Evolutionary conservation across 441 rosid species (phyloP).

Genomic region (Syzygium malaccense): DNA sequence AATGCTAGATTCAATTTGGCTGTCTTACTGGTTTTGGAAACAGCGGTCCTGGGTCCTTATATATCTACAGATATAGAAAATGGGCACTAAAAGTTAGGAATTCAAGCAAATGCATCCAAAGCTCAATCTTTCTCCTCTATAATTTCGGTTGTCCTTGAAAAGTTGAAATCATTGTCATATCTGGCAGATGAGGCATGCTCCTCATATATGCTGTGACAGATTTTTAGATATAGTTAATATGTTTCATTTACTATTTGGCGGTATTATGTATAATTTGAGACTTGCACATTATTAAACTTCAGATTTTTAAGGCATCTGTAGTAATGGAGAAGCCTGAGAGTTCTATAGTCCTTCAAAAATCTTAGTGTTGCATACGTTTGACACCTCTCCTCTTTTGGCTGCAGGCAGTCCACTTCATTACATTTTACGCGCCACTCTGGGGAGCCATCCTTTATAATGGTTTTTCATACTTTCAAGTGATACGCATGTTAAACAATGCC

Average conservation of each 20-base stretch:
- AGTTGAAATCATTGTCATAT: neutral
- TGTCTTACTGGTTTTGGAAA: neutral
- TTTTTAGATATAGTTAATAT: neutral
- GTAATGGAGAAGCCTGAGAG: neutral
- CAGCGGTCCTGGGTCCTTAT: neutral
- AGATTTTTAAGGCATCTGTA: neutral
- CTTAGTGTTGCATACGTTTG: neutral
- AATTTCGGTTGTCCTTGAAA: neutral
- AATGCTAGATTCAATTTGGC: neutral
- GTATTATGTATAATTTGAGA: neutral
- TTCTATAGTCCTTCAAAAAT: neutral
- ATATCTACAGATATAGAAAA: neutral
- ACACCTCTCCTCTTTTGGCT: neutral
- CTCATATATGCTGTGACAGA: neutral
- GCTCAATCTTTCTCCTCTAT: neutral
- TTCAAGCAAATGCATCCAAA: neutral
- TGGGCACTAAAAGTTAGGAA: neutral
- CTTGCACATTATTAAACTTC: neutral
- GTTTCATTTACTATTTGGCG: neutral
- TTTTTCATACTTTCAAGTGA: slow-evolving; percentile 85
- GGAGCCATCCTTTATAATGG: slow-evolving; percentile 96
- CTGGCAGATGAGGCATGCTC: neutral
- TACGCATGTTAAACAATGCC: slow-evolving; percentile 90
- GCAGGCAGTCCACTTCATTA: slow-evolving; percentile 90
- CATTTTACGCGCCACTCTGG: slow-evolving; percentile 89